A percentile compares a stretch with the other conserved stretches of the same genome.
Evolutionary conservation across 257 asterid species (phyloP).

Genomic region (Nicotiana sylvestris): DNA sequence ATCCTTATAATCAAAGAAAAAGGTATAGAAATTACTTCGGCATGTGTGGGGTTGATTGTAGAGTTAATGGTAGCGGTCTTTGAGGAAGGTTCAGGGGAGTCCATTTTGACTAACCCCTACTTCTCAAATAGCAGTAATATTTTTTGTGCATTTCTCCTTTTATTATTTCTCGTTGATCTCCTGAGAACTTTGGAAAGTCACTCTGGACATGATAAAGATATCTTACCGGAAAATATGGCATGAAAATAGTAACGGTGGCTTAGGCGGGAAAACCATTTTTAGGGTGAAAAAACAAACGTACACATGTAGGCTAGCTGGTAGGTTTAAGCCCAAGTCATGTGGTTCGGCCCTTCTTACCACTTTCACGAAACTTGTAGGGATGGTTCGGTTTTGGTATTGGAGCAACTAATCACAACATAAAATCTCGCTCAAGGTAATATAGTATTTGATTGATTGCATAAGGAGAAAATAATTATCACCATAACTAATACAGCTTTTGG

Average conservation of each 20-base stretch:
- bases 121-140: constrained; percentile 6
- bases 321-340: background rate
- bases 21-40: constrained; percentile 7
- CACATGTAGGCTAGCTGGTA: background rate
- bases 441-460: too few species aligned
- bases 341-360: background rate
- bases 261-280: constrained; percentile 38
- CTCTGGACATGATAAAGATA: too few species aligned
- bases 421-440: too few species aligned
- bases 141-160: background rate
- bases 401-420: too few species aligned
- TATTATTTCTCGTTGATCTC: background rate
- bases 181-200: background rate
- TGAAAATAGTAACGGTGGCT: constrained; percentile 10
- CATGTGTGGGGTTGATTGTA: constrained; percentile 21
- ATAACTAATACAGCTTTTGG: too few species aligned
- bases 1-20: background rate
- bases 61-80: constrained; percentile 13
- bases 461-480: too few species aligned
- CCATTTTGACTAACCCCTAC: constrained; percentile 41
- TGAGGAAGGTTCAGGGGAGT: constrained; percentile 37
- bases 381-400: too few species aligned
- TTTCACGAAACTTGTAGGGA: background rate
- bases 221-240: constrained; percentile 15
- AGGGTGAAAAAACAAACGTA: constrained; percentile 10